Conservation (phyloP, 495 filamentous ascomycete genomes). For the Rostrohypoxylon terebratum region DNA sequence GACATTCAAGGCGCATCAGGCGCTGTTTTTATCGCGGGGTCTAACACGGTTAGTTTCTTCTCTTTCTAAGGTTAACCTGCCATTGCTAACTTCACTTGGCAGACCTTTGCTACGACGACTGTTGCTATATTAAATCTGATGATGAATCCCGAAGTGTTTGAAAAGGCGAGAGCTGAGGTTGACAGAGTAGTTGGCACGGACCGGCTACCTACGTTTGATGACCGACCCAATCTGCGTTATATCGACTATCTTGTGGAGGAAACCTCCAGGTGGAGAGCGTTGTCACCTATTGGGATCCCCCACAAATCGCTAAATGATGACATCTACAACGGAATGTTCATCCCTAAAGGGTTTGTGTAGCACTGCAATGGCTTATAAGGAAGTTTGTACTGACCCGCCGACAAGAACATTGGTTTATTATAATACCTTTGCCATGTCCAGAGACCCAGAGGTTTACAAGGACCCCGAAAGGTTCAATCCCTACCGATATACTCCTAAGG, state of each 20-base stretch:
- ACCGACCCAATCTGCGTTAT: constrained; percentile 65
- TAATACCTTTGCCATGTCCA: constrained; percentile 62
- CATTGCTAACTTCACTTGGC: neutral
- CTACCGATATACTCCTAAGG: constrained; percentile 57
- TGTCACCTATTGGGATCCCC: constrained; percentile 69
- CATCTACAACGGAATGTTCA: constrained; percentile 60
- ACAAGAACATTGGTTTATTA: constrained; percentile 56
- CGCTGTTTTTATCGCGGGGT: constrained; percentile 63
- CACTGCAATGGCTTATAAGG: too few species aligned
- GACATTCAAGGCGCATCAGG: constrained; percentile 64
- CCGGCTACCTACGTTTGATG: constrained; percentile 63
- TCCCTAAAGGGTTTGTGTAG: constrained; percentile 53
- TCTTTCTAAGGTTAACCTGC: neutral
- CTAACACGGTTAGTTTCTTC: constrained; percentile 56
- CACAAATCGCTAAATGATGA: constrained; percentile 68
- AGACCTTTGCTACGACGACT: constrained; percentile 56
- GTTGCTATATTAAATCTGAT: constrained; percentile 58
- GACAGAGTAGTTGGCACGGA: constrained; percentile 63
- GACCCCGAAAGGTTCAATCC: constrained; percentile 59
- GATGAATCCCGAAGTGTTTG: constrained; percentile 60
- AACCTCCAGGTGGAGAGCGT: constrained; percentile 70
- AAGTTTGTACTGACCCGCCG: constrained; percentile 1
- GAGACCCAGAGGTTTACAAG: constrained; percentile 54
- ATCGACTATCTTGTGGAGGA: constrained; percentile 66
- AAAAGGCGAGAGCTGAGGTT: constrained; percentile 69